Percentiles rank a stretch among this genome's conserved stretches.
Conservation (phyloP, 768 basidiomycete species). For the Rhodotorula paludigena region DNA sequence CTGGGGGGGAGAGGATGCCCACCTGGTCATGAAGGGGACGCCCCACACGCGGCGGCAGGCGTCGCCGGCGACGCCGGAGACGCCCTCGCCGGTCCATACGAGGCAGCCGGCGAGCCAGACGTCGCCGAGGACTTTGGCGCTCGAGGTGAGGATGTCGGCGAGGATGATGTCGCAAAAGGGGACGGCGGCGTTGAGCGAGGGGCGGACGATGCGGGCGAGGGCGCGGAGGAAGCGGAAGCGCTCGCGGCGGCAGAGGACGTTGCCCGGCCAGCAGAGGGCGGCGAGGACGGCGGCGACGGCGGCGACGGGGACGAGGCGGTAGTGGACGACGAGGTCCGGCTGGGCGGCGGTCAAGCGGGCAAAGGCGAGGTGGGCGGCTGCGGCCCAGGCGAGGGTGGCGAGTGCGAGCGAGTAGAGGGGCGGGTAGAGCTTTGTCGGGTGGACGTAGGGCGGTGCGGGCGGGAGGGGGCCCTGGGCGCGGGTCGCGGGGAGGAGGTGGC, state of each 20-base stretch:
- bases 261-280: constrained; percentile 34
- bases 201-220: constrained; percentile 66
- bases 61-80: constrained; percentile 2
- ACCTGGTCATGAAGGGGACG: constrained; percentile 42
- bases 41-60: constrained; percentile 34
- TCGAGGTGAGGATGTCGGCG: constrained; percentile 93
- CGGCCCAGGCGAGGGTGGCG: constrained; percentile 31
- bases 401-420: constrained; percentile 49
- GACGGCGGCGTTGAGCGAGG: constrained; percentile 59
- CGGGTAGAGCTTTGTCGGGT: constrained; percentile 53
- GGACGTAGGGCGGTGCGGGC: constrained; percentile 44
- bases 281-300: constrained; percentile 16
- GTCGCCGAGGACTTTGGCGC: constrained; percentile 93
- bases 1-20: not conserved
- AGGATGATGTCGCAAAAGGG: constrained; percentile 89
- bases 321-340: constrained; percentile 2
- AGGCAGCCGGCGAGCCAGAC: constrained; percentile 66
- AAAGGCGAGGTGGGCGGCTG: constrained; percentile 26
- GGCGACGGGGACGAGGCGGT: constrained; percentile 15
- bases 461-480: not conserved
- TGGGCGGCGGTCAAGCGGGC: constrained; percentile 14
- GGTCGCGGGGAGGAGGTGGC: constrained; percentile 6
- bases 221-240: constrained; percentile 45
- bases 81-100: constrained; percentile 7
- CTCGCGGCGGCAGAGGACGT: constrained; percentile 31